phyloP scores from a whole-genome alignment of 2,329 filamentous ascomycete species.

The Blastomyces emzantsi region DNA sequence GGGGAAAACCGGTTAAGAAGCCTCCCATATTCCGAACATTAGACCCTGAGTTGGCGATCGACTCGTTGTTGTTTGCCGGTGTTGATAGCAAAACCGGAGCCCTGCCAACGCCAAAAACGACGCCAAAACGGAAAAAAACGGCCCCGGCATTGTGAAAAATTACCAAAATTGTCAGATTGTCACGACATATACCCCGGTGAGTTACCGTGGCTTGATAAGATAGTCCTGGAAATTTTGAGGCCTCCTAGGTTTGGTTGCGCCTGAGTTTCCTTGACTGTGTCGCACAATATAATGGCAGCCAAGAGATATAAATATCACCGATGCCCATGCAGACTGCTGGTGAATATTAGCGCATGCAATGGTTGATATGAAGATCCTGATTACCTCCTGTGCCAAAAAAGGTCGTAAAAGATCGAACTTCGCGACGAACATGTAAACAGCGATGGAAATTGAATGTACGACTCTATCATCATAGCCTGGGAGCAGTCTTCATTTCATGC shows the following conservation, averaged over 20 bases:
- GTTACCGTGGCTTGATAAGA: not conserved
- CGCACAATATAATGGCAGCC: not conserved
- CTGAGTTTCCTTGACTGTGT: not conserved
- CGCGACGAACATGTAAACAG: not conserved
- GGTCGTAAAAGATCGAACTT: not conserved
- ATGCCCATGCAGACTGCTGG: not conserved
- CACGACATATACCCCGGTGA: not conserved
- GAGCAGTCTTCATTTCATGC: not conserved
- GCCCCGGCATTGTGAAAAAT: not conserved
- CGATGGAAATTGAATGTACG: not conserved
- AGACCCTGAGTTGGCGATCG: constrained; percentile 11
- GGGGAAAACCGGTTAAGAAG: constrained; percentile 19
- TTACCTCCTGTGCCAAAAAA: not conserved
- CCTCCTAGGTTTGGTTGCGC: not conserved
- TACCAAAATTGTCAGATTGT: not conserved
- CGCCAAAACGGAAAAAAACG: not conserved
- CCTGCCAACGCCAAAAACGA: not conserved
- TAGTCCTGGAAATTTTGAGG: not conserved
- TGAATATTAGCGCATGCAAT: not conserved
- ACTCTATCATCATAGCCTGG: not conserved
- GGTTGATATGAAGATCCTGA: not conserved
- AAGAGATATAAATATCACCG: not conserved
- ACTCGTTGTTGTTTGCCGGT: constrained; percentile 14
- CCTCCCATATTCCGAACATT: constrained; percentile 11
- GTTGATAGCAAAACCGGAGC: constrained; percentile 13